Evolutionary conservation across 352 stramenopile genomes (phyloP).

Genomic region (Phytophthora sansomeana): DNA sequence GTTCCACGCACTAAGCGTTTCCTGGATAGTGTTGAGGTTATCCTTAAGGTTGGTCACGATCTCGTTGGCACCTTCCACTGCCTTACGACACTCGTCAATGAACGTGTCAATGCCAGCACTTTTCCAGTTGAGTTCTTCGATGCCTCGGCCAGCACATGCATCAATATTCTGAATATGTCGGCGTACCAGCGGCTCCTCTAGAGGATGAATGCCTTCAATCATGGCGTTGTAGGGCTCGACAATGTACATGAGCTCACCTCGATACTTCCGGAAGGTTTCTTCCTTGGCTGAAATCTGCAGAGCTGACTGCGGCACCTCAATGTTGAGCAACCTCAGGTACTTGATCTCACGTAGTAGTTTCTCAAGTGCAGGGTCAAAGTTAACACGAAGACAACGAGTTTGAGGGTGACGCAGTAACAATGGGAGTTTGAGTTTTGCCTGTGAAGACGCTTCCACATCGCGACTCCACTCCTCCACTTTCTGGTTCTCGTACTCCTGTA

Average conservation of each 20-base stretch:
- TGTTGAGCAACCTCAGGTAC: slow-evolving; percentile 95
- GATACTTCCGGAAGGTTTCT: slow-evolving; percentile 97
- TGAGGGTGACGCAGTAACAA: slow-evolving; percentile 92
- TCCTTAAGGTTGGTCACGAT: slow-evolving; percentile 97
- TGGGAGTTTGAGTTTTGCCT: slow-evolving; percentile 96
- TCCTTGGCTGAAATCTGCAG: slow-evolving; percentile 96
- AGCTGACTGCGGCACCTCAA: slow-evolving; percentile 95
- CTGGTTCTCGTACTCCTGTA: slow-evolving; percentile 97
- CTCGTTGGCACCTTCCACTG: slow-evolving; percentile 91
- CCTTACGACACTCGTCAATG: slow-evolving; percentile 92
- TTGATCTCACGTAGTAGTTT: slow-evolving; percentile 98
- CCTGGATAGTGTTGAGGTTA: slow-evolving; percentile 95
- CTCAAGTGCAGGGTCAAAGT: slow-evolving; percentile 98
- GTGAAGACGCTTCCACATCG: slow-evolving; percentile 95
- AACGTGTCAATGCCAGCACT: slow-evolving; percentile 93
- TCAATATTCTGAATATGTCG: slow-evolving; percentile 98
- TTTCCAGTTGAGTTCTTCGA: slow-evolving; percentile 97
- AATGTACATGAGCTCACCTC: slow-evolving; percentile 97
- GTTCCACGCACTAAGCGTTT: slow-evolving; percentile 94
- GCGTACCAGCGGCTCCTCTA: slow-evolving; percentile 96
- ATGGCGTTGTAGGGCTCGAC: slow-evolving; percentile 98
- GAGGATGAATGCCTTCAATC: slow-evolving; percentile 95
- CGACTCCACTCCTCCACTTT: slow-evolving; percentile 97
- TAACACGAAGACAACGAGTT: slow-evolving; percentile 94
- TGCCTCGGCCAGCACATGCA: slow-evolving; percentile 91